Percentiles rank a stretch among this genome's conserved stretches.
These are phyloP conservation scores for Jamesozyma gamospora DNA, from an alignment of 805 yeast genomes.

Conservation along the genomic window DNA sequence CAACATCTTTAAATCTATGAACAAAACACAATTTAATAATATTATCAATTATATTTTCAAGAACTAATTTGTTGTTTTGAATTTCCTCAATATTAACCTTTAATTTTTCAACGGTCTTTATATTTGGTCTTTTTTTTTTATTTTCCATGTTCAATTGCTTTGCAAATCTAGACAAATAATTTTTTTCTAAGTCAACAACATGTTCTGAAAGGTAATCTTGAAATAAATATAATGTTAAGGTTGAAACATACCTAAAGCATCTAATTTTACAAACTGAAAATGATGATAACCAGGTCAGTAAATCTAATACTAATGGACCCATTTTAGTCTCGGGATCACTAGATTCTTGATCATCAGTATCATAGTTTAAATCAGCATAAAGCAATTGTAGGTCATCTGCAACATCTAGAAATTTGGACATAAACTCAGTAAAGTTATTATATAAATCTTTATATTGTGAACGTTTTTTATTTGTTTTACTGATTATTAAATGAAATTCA, in stretches of 20 bases:
- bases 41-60: slow-evolving; percentile 53
- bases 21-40: slow-evolving; percentile 57
- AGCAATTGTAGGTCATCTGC: slow-evolving; percentile 56
- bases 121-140: slow-evolving; percentile 30
- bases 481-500: slow-evolving; percentile 58
- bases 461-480: slow-evolving; percentile 35
- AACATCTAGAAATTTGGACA: slow-evolving; percentile 39
- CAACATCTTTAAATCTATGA: slow-evolving; percentile 74
- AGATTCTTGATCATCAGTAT: slow-evolving; percentile 8
- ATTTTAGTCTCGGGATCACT: slow-evolving; percentile 27
- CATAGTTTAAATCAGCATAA: slow-evolving; percentile 29
- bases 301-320: slow-evolving; percentile 32
- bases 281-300: slow-evolving; percentile 68
- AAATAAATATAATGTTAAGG: slow-evolving; percentile 47
- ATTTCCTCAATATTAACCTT: slow-evolving; percentile 34
- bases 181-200: slow-evolving; percentile 30
- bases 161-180: slow-evolving; percentile 31
- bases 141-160: slow-evolving; percentile 31
- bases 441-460: slow-evolving; percentile 37
- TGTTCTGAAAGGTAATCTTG: slow-evolving; percentile 51
- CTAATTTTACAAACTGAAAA: slow-evolving; percentile 61
- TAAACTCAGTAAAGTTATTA: slow-evolving; percentile 45
- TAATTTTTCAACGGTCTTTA: slow-evolving; percentile 39
- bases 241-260: slow-evolving; percentile 59
- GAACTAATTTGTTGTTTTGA: slow-evolving; percentile 40